Evolutionary conservation across 306 rosid species (phyloP), one percentile per base, ranked within the genome.

Genomic region (Lathyrus aphaca): DNA sequence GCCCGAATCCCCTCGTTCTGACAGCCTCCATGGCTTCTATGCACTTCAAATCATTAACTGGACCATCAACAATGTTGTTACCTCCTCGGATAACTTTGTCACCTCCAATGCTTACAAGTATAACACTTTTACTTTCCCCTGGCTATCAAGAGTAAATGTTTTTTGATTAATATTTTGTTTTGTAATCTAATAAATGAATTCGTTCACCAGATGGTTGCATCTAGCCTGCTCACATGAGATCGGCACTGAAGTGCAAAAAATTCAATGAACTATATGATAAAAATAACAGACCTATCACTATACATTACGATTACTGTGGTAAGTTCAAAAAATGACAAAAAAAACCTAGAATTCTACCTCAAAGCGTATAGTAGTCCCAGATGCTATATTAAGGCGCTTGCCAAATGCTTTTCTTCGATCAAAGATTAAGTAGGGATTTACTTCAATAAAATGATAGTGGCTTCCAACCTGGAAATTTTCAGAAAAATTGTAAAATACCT

Each of bases 381-480:
- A 86, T 2, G 85, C 74, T 81, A 94, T 88, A 69, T 94, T 94
- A 66, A 94, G 88, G 69, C 84, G 96, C 91, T 82, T 88, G 74
- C 97, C 97, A 84, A 79, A 80, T 56, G 97, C 86, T 82, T 80
- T 88, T 81, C 70, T 67, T 80, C 96, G 82, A 87, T 91, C 99
- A 66, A 91, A 94, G 70, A 75, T 81, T 82, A 94, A 82, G 81
- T 16, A 68, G 1, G 91, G 96, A 77, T 94, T 94, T 39, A 82
- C 86, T 88, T 94, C 99, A 73, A 84, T 84, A 77, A 94, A 94
- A 88, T 88, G 92, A 75, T 91, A 91, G 84, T 94, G 96, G 84
- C 99, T 94, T 61, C 99, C 99, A 83, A 94, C 87, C 99, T 94
- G 91, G 48, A 82, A 84, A 49, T 57, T 45, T 60, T 76, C 35